Base-by-base conservation (phyloP, 2,329 filamentous ascomycete species). In the Aspergillus sojae region DNA sequence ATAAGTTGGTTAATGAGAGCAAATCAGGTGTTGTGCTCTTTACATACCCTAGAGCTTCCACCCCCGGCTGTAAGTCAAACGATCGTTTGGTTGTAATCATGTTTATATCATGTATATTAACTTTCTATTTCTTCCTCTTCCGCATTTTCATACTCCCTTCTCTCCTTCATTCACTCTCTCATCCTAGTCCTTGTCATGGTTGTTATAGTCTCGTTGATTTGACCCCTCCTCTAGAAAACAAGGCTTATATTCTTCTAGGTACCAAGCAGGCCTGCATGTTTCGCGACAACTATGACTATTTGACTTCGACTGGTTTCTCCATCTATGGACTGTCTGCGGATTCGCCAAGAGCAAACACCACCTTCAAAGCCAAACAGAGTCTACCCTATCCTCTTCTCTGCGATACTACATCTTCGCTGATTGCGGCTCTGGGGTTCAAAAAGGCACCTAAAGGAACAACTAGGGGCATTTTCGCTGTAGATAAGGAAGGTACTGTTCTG, bases 31-130 rank as follows among this genome's bases (percentile, higher is more conserved):
- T 98, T 50, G 92, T 97, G 39, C 82, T 98, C 34, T 97, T 99
- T 79, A 97, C 94, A 36, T 98, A 98, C 76, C 95, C 95, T 63
- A 96, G 91, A 81, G 95, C 95, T 14, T 95, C 91, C 32, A 99
- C 95, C 26, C 92, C 93, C 43, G 94, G 94, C 67, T 98, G 94
- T 97, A 88, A 87, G 92, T 78, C n/a, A 21, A 50, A 50, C 39
- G 9, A 53, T 41, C 41, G 59, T 30, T 54, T n/a, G 45, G 58
- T 50, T 50, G 14, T 50, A 16, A 55, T 57, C 12, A 54, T 48
- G 10, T 34, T 50, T 50, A 26, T 53, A 57, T 50, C 23, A 55
- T 45, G 30, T 21, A 36, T 57, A 43, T n/a, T 48, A 5, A 6
- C 2, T 46, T 23, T 23, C 43, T 46, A 23, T 46, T 4, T 5